A percentile compares a stretch with the other conserved stretches of the same genome.
These are phyloP conservation scores for Silene coronaria DNA, from an alignment of 179 eudicot species.

Conservation along the genomic window DNA sequence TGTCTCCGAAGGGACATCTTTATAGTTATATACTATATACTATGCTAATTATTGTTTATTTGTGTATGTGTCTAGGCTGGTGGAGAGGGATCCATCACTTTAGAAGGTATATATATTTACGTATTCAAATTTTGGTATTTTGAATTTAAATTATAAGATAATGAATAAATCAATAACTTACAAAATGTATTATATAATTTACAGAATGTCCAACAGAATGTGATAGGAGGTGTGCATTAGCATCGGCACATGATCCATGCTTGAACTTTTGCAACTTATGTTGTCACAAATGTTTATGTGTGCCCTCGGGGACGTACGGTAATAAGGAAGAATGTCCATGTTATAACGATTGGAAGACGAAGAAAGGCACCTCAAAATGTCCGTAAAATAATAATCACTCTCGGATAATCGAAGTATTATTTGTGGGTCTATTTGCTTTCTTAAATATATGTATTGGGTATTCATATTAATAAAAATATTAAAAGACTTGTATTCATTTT, in stretches of 20 bases:
- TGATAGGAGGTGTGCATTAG: neutral
- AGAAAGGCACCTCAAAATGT: neutral
- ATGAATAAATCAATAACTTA: too few relatives aligned
- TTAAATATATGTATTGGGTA: too few relatives aligned
- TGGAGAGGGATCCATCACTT: neutral
- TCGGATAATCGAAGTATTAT: too few relatives aligned
- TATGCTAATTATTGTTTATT: neutral
- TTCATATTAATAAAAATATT: too few relatives aligned
- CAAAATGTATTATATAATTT: neutral
- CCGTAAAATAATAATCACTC: neutral
- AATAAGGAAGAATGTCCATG: slow-evolving; percentile 10
- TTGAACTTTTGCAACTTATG: neutral
- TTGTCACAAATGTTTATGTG: slow-evolving; percentile 1
- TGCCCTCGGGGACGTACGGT: neutral
- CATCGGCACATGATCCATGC: neutral
- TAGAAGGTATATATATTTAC: neutral
- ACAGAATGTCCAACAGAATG: slow-evolving; percentile 1
- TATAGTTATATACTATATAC: too few relatives aligned
- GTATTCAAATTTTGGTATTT: neutral
- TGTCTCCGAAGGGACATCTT: too few relatives aligned
- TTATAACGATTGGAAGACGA: slow-evolving; percentile 2
- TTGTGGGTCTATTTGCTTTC: too few relatives aligned
- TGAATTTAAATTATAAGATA: too few relatives aligned
- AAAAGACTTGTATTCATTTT: too few relatives aligned
- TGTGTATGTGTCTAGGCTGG: neutral